Evolutionary conservation across 2,329 filamentous ascomycete species (phyloP), one percentile per base, ranked within the genome.

Genomic region (Cordyceps militaris): DNA sequence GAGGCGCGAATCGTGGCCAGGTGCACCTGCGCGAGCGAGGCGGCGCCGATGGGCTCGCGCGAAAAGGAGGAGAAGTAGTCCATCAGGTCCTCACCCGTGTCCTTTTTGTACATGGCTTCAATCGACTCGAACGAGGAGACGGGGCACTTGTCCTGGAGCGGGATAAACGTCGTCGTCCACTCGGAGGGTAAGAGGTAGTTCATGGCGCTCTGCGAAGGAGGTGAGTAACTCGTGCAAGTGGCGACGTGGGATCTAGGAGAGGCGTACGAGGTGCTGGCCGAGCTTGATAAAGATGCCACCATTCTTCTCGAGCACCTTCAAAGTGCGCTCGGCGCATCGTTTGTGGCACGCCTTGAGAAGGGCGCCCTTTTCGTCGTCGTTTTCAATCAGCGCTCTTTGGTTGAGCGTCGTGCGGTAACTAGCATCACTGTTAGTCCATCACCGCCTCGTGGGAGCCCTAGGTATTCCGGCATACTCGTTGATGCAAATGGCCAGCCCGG

Each of bases 241-340:
- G 58, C 43, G 44, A 8, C 4, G 26, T 1, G 23, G n/a, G 16
- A 11, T 26, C 10, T n/a, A 28, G 16, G 23, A 36, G 43, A 51
- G 24, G 9, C 73, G 43, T 77, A 86, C 85, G 73, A 99, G 73
- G 73, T 99, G 94, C 67, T 99, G 94, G 8, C 94, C 94, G 40
- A 99, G 77, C 74, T 99, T 99, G 71, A 99, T 97, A 66, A 97
- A 99, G 62, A 99, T 96, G 28, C 93, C 96, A 26, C 95, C 94
- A 71, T 97, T 97, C 78, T 89, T 91, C 78, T 99, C 94, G 63
- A 97, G 76, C 1, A 95, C 92, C 58, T 80, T 82, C 43, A 97
- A 76, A 1, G 94, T 97, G 61, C 94, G 84, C 66, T 91, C 82
- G 30, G 94, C 94, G 74, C 94, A 99, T 71, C 94, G 83, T 70